Conservation (phyloP, 2,329 filamentous ascomycete species). For the Cercospora berteroae region DNA sequence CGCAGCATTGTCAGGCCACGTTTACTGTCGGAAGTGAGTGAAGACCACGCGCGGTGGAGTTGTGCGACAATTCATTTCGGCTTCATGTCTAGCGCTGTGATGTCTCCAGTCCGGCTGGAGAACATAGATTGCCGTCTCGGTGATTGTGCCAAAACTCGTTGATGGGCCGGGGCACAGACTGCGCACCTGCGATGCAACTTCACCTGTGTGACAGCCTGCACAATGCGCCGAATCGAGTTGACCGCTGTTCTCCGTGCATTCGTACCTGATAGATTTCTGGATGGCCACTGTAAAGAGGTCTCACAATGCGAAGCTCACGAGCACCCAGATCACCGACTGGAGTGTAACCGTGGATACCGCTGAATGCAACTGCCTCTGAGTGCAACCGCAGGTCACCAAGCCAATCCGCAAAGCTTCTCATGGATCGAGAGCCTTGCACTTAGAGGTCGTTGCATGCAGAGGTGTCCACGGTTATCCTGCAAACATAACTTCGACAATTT, state of each 20-base stretch:
- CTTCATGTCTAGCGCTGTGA: slow-evolving; percentile 5
- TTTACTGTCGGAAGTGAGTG: background rate
- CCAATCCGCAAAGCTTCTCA: no score
- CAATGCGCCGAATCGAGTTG: background rate
- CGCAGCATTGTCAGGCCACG: background rate
- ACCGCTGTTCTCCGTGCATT: background rate
- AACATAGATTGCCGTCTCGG: slow-evolving; percentile 1
- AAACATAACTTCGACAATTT: background rate
- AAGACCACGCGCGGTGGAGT: background rate
- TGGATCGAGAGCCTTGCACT: no score
- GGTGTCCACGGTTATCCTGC: background rate
- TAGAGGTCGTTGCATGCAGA: no score
- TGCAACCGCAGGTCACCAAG: no score
- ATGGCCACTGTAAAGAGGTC: no score
- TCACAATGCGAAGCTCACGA: no score
- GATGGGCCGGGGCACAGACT: background rate
- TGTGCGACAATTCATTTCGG: slow-evolving; percentile 10
- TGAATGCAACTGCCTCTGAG: no score
- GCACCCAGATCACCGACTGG: no score
- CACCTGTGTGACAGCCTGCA: background rate
- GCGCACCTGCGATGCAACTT: background rate
- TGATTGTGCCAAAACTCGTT: background rate
- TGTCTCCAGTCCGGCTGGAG: background rate
- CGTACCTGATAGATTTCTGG: no score
- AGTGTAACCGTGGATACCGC: no score